Evolutionary conservation across 257 asterid species (phyloP).

Genomic region (Fraxinus pennsylvanica): DNA sequence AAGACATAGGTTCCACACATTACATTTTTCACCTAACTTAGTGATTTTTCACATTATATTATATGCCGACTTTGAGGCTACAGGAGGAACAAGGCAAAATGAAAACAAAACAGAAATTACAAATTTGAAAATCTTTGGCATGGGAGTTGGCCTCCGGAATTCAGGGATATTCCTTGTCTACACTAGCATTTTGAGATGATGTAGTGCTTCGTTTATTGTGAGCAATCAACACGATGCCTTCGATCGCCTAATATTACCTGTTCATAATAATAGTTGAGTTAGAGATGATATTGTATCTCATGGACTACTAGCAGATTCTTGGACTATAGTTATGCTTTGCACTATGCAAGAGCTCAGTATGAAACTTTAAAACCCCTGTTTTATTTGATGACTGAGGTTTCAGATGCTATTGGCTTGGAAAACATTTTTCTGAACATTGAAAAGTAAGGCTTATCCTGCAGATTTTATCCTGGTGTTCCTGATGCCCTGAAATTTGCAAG

Average conservation of each 20-base stretch:
- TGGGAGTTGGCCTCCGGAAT: background rate
- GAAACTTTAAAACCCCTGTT: background rate
- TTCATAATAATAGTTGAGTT: background rate
- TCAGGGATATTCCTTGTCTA: background rate
- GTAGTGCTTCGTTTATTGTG: background rate
- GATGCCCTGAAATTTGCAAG: slow-evolving; percentile 94
- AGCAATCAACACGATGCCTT: background rate
- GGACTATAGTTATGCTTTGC: background rate
- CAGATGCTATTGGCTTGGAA: background rate
- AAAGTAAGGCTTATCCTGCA: slow-evolving; percentile 35
- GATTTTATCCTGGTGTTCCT: slow-evolving; percentile 91
- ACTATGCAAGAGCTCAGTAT: background rate
- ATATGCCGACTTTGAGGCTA: background rate
- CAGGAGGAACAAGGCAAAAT: background rate
- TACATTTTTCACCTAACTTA: background rate
- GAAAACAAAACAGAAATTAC: background rate
- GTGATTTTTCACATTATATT: background rate
- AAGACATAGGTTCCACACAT: background rate
- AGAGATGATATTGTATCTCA: slow-evolving; percentile 1
- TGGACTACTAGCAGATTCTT: background rate
- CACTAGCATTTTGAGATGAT: background rate
- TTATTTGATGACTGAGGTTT: background rate
- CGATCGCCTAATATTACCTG: background rate
- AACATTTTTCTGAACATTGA: slow-evolving; percentile 5
- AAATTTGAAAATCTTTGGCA: background rate